Evolutionary conservation across 176 grass and related monocot species (phyloP), one percentile per base, ranked within the genome.

Genomic region (Oryza meridionalis): DNA sequence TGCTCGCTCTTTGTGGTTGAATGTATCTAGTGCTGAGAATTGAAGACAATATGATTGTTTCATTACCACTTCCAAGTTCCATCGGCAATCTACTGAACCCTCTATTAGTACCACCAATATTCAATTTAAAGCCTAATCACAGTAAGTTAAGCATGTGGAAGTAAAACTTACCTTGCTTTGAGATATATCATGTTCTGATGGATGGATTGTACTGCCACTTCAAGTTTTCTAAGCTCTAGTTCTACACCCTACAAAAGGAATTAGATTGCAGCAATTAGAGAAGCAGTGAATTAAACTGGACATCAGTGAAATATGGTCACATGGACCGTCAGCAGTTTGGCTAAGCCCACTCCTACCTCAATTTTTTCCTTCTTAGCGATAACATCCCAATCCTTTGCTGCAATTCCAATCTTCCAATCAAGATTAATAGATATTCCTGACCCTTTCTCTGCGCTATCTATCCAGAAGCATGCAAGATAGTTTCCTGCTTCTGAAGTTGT

Each of bases 281-380:
- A 85, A 84, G 63, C 53, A 74, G 19, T 74, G 17, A 51, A 88
- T 44, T 64, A 69, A 55, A 79, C 67, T 69, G 44, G 70, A 83
- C 49, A 27, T 50, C 29, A 68, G 9, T 47, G 22, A 50, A 63
- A 87, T 63, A 51, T 63, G 42, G 32, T 11, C 8, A 21, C 63
- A 51, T 64, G 42, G 33, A 76, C 49, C 25, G 10, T 42, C 22
- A 19, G 46, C 49, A 26, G 45, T 51, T 76, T 65, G 19, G 62
- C 29, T 84, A 31, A 47, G 66, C 7, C 19, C 9, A 13, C n/a
- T 58, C 69, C 27, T 32, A 94, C 96, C 93, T 98, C 86, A 76
- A 99, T 85, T 79, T 99, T 99, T 81, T 99, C 91, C 70, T 99
- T 98, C 67, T 86, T 93, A 86, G 91, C 96, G 42, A 99, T 89